These are phyloP conservation scores for Bipolaris cookei DNA, from an alignment of 2,329 filamentous ascomycete species.

Conservation along the genomic window DNA sequence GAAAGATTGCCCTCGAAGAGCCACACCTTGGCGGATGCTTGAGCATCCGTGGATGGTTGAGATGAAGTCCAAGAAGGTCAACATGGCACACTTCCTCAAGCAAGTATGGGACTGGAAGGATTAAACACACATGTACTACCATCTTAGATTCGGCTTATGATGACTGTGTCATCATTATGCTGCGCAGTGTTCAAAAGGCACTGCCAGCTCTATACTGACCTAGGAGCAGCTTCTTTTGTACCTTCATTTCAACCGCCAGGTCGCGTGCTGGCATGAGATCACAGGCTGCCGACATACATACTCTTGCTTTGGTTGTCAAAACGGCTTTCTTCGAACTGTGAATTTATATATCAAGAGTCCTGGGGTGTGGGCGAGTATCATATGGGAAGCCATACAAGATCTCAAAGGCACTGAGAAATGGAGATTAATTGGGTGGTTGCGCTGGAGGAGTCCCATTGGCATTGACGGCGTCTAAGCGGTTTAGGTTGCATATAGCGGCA, in stretches of 20 bases:
- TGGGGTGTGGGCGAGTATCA: not conserved
- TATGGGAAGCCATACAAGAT: not conserved
- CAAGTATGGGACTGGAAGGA: constrained; percentile 98
- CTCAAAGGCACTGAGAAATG: constrained; percentile 1
- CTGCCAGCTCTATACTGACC: constrained; percentile 21
- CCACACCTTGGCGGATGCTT: constrained; percentile 97
- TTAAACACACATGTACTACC: constrained; percentile 38
- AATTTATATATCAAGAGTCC: not conserved
- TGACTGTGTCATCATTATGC: not conserved
- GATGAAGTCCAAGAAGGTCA: constrained; percentile 94
- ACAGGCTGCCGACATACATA: constrained; percentile 6
- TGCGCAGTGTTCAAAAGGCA: constrained; percentile 17
- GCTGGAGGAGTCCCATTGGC: constrained; percentile 16
- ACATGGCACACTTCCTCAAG: constrained; percentile 92
- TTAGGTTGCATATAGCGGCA: constrained; percentile 32
- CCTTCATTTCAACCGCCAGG: constrained; percentile 21
- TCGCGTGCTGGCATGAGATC: constrained; percentile 47
- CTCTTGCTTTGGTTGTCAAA: constrained; percentile 11
- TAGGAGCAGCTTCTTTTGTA: constrained; percentile 14
- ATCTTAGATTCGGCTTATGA: constrained; percentile 1
- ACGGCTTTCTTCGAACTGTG: constrained; percentile 8
- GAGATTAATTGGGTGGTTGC: not conserved
- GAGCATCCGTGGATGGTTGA: constrained; percentile 99
- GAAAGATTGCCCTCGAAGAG: constrained; percentile 85
- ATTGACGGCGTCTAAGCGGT: constrained; percentile 41